phyloP scores from a whole-genome alignment of 495 filamentous ascomycete genomes.

The Talaromyces proteolyticus region DNA sequence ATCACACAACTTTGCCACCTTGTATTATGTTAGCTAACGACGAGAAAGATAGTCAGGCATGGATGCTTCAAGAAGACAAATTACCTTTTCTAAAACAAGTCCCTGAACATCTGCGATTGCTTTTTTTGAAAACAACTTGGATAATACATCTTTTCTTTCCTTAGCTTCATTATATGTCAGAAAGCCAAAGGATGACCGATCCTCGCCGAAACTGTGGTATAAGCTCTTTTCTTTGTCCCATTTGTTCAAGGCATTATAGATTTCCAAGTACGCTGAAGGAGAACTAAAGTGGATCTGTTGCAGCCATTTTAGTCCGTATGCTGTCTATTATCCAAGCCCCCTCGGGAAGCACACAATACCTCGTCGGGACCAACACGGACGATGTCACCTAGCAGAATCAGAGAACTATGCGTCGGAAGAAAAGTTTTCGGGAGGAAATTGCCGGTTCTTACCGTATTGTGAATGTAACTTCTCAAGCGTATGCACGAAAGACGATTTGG shows the following conservation, averaged over 20 bases:
- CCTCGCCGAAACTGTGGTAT: conserved; percentile 25
- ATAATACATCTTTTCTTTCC: conserved; percentile 26
- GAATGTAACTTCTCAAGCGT: conserved; percentile 4
- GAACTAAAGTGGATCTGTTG: conserved; percentile 34
- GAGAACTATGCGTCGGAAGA: background rate
- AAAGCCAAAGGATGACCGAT: conserved; percentile 28
- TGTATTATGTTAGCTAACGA: background rate
- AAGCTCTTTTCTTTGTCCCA: conserved; percentile 29
- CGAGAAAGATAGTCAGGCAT: background rate
- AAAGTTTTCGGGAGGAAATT: background rate
- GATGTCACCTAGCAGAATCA: conserved; percentile 6
- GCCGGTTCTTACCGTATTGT: conserved; percentile 1
- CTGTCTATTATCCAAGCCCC: background rate
- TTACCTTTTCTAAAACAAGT: conserved; percentile 27
- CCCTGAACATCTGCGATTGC: conserved; percentile 21
- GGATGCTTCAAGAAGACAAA: background rate
- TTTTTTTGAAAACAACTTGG: conserved; percentile 27
- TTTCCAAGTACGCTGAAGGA: conserved; percentile 29
- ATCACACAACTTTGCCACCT: conserved; percentile 5
- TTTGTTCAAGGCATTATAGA: conserved; percentile 25
- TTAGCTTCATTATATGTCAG: conserved; percentile 25
- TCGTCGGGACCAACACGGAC: conserved; percentile 22
- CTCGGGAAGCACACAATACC: conserved; percentile 7
- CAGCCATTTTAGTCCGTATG: background rate
- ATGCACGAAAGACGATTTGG: conserved; percentile 4